Evolutionary conservation across 257 asterid genomes (phyloP), one percentile per base, ranked within the genome.

Genomic region (Solanum virginianum): DNA sequence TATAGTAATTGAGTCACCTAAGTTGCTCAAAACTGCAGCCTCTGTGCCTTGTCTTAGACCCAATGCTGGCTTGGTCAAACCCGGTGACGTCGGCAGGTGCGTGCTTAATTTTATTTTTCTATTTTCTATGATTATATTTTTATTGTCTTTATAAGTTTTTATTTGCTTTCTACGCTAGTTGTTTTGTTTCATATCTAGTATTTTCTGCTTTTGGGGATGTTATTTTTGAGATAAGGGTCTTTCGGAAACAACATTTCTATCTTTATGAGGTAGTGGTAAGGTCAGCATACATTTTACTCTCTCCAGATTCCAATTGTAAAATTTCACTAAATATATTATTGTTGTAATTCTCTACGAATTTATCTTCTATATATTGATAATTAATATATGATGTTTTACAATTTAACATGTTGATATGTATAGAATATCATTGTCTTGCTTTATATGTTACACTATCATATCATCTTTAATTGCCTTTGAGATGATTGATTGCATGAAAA

Each of bases 51-150:
- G 98, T 63, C 91, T 95, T 80, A 93, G 97, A 75, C 79, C 88
- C n/a, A 95, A 94, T 24, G 60, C 88, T 17, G 98, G 94, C 16
- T 83, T 93, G 81, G 94, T 95, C 66, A 95, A 94, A 77, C 97
- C 98, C 20, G 97, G 98, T 2, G 98, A 95, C 39, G 98, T 95
- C 0, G 98, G 98, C 55, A 92, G 96, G 98, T 95, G 85, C 45
- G 39, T 51, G 2, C 11, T 47, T 10, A 47, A 75, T 8, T 54
- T 16, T 9, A 36, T 36, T 36, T 36, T 36, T 36, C 6, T 36
- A 32, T 32, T 32, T 32, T 32, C 32, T 29, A 2, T 3, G 32
- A 29, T 29, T 29, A 0, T 36, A 36, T 36, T 36, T 36, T 36
- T 36, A 36, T 36, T 36, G 6, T 36, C 39, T 3, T 36, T 36